Conservation (phyloP, 148 eudicot species). For the Talinum fruticosum region DNA sequence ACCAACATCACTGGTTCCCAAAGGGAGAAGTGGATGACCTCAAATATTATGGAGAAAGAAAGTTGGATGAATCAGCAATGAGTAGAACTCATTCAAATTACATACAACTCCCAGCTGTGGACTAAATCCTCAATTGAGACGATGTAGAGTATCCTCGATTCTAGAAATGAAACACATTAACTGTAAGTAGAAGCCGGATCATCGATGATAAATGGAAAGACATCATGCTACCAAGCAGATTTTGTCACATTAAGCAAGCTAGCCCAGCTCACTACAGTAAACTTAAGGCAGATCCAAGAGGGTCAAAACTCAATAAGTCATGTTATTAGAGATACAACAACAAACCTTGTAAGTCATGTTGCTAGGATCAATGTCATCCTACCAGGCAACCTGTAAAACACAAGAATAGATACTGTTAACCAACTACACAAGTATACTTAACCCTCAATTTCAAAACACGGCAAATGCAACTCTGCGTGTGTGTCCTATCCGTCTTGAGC, state of each 20-base stretch:
- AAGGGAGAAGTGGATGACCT: not conserved
- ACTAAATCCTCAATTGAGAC: not conserved
- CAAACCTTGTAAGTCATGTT: conserved; percentile 81
- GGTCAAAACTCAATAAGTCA: not conserved
- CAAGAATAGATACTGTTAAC: conserved; percentile 5
- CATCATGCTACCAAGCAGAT: not conserved
- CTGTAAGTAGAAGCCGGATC: not conserved
- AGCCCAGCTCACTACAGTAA: not conserved
- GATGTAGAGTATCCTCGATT: not conserved
- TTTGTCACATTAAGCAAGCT: not conserved
- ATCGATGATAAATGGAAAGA: not conserved
- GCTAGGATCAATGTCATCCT: conserved; percentile 62
- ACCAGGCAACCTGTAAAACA: conserved; percentile 47
- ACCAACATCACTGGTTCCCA: not conserved
- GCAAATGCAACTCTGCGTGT: too few relatives aligned
- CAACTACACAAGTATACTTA: not conserved
- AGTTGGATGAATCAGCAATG: not conserved
- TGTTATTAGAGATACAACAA: not conserved
- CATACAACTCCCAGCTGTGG: not conserved
- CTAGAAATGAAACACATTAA: not conserved
- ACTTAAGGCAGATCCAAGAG: not conserved
- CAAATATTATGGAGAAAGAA: not conserved
- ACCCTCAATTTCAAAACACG: not conserved
- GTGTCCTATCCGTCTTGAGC: not conserved
- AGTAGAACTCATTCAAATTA: too few relatives aligned